Conservation (phyloP, 2,329 filamentous ascomycete genomes). For the Aphanocladium album region DNA sequence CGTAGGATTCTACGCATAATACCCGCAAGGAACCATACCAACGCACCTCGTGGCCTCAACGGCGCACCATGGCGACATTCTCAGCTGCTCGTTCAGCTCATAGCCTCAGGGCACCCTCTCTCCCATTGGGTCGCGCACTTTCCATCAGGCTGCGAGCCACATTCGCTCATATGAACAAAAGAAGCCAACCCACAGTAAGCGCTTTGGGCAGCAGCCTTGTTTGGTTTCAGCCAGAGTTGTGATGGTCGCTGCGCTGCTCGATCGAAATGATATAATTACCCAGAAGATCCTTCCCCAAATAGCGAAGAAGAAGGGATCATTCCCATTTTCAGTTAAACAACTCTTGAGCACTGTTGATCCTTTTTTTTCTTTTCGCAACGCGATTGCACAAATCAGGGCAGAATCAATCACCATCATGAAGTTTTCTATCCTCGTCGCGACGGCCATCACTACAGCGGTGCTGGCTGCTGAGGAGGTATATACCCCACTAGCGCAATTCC, state of each 20-base stretch:
- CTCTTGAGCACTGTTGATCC: neutral
- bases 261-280: neutral
- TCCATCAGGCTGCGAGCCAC: neutral
- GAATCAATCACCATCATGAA: neutral
- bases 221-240: neutral
- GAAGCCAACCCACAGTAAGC: neutral
- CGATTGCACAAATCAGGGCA: neutral
- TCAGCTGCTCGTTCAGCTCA: neutral
- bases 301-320: neutral
- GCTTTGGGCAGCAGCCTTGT: neutral
- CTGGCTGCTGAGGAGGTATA: neutral
- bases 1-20: neutral
- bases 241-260: neutral
- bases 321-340: neutral
- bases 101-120: neutral
- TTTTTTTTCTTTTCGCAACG: neutral
- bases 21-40: neutral
- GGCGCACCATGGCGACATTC: neutral
- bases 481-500: neutral
- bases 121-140: neutral
- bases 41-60: neutral
- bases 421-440: neutral
- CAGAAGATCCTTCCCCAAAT: neutral
- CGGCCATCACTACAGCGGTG: neutral
- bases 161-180: neutral